A percentile compares a stretch with the other conserved stretches of the same genome.
Evolutionary conservation across 2,329 filamentous ascomycete genomes (phyloP).

Genomic region (Gaeumannomyces tritici): DNA sequence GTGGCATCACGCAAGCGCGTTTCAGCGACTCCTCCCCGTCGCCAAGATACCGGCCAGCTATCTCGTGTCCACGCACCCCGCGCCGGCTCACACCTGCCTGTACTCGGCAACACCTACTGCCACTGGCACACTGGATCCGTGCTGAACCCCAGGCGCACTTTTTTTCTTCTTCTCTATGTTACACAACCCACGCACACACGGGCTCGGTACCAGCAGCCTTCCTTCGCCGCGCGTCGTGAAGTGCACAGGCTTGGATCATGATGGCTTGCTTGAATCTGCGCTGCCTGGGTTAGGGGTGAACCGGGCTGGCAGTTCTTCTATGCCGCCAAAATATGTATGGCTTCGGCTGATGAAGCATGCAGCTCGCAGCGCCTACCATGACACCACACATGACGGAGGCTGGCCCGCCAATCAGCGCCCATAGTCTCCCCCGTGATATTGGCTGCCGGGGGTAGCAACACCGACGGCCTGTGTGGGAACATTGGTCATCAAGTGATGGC

Average conservation of each 20-base stretch:
- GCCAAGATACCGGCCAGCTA: background rate
- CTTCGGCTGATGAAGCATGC: background rate
- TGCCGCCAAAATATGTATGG: background rate
- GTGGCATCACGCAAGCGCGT: background rate
- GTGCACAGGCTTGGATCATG: background rate
- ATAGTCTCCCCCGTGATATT: no score
- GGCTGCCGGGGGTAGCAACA: background rate
- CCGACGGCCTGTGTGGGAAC: background rate
- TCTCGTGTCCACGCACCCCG: background rate
- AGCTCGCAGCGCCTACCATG: background rate
- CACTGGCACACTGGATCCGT: no score
- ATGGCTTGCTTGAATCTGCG: background rate
- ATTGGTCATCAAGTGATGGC: background rate
- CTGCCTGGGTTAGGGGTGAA: background rate
- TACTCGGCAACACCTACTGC: background rate
- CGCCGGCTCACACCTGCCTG: background rate
- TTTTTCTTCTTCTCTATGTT: no score
- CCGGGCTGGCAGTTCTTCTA: background rate
- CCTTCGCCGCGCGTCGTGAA: background rate
- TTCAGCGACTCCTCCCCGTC: background rate
- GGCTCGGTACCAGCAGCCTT: no score
- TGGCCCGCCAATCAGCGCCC: background rate
- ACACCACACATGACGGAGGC: background rate
- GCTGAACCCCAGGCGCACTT: no score
- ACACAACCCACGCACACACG: no score